Base-by-base conservation (phyloP, 345 rosid species). In the Pugionium dolabratum region DNA sequence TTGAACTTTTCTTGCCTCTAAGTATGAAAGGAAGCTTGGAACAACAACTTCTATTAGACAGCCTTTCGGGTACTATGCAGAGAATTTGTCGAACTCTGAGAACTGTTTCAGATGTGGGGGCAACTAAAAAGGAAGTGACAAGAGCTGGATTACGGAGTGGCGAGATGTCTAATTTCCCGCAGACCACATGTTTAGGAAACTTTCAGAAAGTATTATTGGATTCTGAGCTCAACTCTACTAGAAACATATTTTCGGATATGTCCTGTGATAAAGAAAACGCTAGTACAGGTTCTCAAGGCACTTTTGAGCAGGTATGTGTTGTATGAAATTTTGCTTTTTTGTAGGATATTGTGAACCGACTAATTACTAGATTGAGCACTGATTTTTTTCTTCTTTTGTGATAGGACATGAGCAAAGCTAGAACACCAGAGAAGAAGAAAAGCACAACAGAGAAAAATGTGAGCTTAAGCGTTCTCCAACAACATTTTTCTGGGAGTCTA, bases 401-500 rank as follows among this genome's bases (percentile, higher is more conserved):
- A 9, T 42, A 93, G 99, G 77, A 59, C 7, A 71, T 62, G 55
- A 70, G 54, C 67, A 79, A 76, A 73, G 56, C 72, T 1, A 80
- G 78, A 66, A 77, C 74, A 76, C 84, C 55, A 25, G 94, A 88
- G 78, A 94, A 90, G 76, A 90, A 88, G 83, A 82, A 76, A 79
- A 86, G 76, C 78, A 79, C 88, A 10, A 79, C 89, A 1, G 99
- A 90, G 85, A 94, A 90, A 75, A 85, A 74, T 75, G 96, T 90
- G 75, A 94, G 88, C 85, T 76, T 89, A 81, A 80, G 87, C 64
- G 84, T 81, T 78, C 98, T 92, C 61, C 93, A 84, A 77, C 96
- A 87, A 64, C 83, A 89, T 68, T 92, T 92, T 71, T 81, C 95
- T 31, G 95, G 93, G 72, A 92, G 96, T 78, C 85, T 92, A 54